A percentile compares a stretch with the other conserved stretches of the same genome.
phyloP scores from a whole-genome alignment of 306 rosid genomes.

The Cucumis melo region DNA sequence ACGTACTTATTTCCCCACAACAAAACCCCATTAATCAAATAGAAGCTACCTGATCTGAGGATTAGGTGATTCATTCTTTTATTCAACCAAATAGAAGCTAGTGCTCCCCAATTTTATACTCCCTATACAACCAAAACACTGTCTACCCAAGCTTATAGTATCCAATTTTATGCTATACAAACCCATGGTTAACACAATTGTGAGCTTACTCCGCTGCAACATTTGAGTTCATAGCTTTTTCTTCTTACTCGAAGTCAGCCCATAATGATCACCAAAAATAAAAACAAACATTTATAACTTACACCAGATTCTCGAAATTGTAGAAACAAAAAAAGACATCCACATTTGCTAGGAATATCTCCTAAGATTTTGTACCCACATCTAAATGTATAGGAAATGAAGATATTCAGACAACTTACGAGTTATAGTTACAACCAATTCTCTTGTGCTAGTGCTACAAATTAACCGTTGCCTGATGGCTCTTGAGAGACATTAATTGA shows the following conservation, averaged over 20 bases:
- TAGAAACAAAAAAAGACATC: neutral
- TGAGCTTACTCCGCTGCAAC: neutral
- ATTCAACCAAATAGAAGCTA: no score
- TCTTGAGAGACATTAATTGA: neutral
- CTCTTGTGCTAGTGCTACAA: neutral
- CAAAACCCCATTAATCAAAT: neutral
- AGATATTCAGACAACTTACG: neutral
- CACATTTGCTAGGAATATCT: neutral
- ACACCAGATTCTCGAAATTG: neutral
- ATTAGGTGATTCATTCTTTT: neutral
- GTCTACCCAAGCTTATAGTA: neutral
- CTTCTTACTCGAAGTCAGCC: neutral
- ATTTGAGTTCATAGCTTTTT: neutral
- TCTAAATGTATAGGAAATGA: neutral
- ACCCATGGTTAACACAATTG: neutral
- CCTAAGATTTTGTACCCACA: neutral
- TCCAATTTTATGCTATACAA: neutral
- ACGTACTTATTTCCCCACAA: neutral
- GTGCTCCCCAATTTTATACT: no score
- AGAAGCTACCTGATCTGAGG: neutral
- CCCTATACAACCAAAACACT: neutral
- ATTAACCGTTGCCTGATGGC: neutral
- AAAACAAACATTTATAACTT: neutral
- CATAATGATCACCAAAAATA: neutral
- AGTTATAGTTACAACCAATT: neutral